Evolutionary conservation across 805 yeast species (phyloP).

Genomic region (Candida boleticola): DNA sequence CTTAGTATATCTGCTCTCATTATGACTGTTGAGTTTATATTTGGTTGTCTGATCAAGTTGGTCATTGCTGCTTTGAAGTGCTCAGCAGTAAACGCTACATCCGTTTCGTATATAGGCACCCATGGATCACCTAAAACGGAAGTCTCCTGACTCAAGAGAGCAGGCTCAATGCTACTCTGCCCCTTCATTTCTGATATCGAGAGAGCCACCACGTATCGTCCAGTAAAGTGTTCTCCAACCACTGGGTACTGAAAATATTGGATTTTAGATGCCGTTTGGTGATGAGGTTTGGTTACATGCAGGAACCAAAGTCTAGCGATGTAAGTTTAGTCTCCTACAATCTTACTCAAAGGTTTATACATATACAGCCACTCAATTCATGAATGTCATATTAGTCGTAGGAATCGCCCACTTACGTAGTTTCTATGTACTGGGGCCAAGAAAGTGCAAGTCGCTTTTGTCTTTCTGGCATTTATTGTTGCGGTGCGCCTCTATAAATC

Average conservation of each 20-base stretch:
- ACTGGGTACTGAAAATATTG: neutral
- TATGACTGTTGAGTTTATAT: slow-evolving; percentile 88
- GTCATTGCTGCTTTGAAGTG: slow-evolving; percentile 78
- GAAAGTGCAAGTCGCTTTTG: too few species aligned
- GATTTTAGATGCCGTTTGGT: too few species aligned
- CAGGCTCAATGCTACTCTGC: too few species aligned
- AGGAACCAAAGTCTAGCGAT: too few species aligned
- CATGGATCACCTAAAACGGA: slow-evolving; percentile 59
- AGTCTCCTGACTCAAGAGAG: slow-evolving; percentile 13
- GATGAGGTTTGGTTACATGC: slow-evolving; percentile 2
- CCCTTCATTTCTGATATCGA: neutral
- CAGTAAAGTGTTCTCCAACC: neutral
- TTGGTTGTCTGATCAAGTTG: slow-evolving; percentile 77
- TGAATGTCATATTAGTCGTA: too few species aligned
- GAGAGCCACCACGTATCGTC: neutral
- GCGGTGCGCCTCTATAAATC: slow-evolving; percentile 23
- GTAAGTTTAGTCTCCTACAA: too few species aligned
- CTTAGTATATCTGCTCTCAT: slow-evolving; percentile 79
- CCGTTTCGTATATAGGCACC: slow-evolving; percentile 55
- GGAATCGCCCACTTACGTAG: too few species aligned
- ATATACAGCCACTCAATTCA: too few species aligned
- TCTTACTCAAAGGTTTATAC: too few species aligned
- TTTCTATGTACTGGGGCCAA: too few species aligned
- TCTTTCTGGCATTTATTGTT: too few species aligned
- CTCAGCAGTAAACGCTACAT: slow-evolving; percentile 46